Conservation (phyloP, 2,329 filamentous ascomycete species). For the Bipolaris zeicola region DNA sequence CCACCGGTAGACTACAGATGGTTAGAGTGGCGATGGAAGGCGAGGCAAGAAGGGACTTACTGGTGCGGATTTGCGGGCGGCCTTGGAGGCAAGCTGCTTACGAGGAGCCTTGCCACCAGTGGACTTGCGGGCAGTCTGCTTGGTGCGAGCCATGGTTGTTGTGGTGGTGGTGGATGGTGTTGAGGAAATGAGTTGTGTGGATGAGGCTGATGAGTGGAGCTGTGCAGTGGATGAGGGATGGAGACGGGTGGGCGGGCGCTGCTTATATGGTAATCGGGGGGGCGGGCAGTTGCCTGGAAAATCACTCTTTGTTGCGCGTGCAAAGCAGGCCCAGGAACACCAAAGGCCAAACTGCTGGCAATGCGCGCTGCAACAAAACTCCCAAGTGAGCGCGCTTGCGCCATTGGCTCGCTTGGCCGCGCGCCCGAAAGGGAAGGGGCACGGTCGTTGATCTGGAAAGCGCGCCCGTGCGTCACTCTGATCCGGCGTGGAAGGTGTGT, state of each 20-base stretch:
- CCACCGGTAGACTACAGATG: conserved; percentile 78
- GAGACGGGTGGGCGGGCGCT: conserved; percentile 42
- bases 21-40: neutral
- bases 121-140: conserved; percentile 62
- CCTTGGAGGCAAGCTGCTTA: conserved; percentile 99
- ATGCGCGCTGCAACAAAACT: conserved; percentile 28
- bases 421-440: conserved; percentile 32
- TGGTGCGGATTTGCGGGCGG: conserved; percentile 95
- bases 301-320: conserved; percentile 36
- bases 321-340: conserved; percentile 36
- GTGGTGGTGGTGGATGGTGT: conserved; percentile 30
- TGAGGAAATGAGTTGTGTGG: conserved; percentile 25
- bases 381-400: conserved; percentile 16
- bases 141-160: conserved; percentile 58
- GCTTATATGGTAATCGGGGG: conserved; percentile 46
- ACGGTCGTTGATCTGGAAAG: conserved; percentile 42
- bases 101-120: conserved; percentile 74
- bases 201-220: conserved; percentile 32
- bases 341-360: conserved; percentile 27
- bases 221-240: conserved; percentile 46
- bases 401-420: conserved; percentile 35
- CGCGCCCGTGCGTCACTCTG: conserved; percentile 40
- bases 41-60: neutral
- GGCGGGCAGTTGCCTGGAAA: conserved; percentile 46
- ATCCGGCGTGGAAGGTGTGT: conserved; percentile 36